These are phyloP conservation scores for Alternaria sp. DNA, from an alignment of 2,329 filamentous ascomycete genomes.

Conservation along the genomic window DNA sequence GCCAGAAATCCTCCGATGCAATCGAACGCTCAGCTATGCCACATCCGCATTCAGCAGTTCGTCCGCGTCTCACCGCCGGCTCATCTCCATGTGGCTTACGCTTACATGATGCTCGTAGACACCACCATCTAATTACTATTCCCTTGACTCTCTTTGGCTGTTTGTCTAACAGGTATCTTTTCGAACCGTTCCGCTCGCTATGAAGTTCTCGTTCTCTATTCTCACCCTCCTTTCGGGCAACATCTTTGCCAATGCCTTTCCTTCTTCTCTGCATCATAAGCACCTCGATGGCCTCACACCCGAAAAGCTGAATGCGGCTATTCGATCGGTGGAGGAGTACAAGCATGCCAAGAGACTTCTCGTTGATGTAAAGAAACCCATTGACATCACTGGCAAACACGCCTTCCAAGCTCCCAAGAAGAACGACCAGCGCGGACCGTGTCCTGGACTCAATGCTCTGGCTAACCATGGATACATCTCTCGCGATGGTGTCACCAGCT, in stretches of 20 bases:
- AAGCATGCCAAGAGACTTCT: constrained; percentile 18
- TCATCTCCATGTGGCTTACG: not conserved
- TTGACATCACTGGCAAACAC: constrained; percentile 21
- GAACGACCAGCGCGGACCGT: constrained; percentile 52
- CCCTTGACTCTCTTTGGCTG: not conserved
- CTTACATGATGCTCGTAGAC: not conserved
- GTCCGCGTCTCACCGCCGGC: not conserved
- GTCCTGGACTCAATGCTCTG: constrained; percentile 51
- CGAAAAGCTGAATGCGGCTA: constrained; percentile 18
- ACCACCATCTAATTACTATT: not conserved
- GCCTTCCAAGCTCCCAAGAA: constrained; percentile 45
- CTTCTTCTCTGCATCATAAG: constrained; percentile 10
- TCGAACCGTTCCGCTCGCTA: constrained; percentile 7
- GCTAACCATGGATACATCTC: constrained; percentile 48
- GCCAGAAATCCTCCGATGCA: not conserved
- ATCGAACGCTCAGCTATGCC: not conserved
- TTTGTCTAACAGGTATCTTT: not conserved
- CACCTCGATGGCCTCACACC: constrained; percentile 12
- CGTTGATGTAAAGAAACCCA: constrained; percentile 37
- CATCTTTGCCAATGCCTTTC: constrained; percentile 20
- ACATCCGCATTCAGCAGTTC: not conserved
- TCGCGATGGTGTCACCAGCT: constrained; percentile 49
- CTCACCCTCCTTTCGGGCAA: constrained; percentile 13
- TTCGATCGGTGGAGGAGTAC: constrained; percentile 17
- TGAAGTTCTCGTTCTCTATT: constrained; percentile 22